A percentile compares a stretch with the other conserved stretches of the same genome.
Conservation (phyloP, 352 stramenopile genomes). For the Globisporangium mamillatum region DNA sequence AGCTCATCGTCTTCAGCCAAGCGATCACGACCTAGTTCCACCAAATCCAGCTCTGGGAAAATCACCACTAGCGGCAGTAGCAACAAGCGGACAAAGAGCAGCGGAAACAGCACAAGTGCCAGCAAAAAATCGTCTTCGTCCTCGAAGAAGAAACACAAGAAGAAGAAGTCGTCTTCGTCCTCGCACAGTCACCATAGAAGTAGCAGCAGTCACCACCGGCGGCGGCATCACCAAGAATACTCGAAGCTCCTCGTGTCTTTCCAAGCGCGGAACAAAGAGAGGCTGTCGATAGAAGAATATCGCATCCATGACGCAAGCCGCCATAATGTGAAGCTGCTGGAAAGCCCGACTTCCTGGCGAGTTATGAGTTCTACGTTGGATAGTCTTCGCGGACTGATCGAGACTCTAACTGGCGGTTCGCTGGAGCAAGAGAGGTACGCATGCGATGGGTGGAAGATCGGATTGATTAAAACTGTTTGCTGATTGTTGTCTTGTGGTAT, state of each 20-base stretch:
- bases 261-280: slow-evolving; percentile 53
- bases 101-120: slow-evolving; percentile 45
- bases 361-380: slow-evolving; percentile 74
- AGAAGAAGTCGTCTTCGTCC: slow-evolving; percentile 65
- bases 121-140: slow-evolving; percentile 59
- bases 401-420: slow-evolving; percentile 54
- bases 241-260: slow-evolving; percentile 58
- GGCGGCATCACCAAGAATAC: slow-evolving; percentile 69
- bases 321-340: slow-evolving; percentile 28
- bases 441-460: not conserved
- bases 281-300: slow-evolving; percentile 49
- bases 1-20: slow-evolving; percentile 44
- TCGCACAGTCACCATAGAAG: slow-evolving; percentile 47
- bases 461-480: not conserved
- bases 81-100: slow-evolving; percentile 45
- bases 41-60: slow-evolving; percentile 44
- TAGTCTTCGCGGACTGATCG: slow-evolving; percentile 49
- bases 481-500: not conserved
- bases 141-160: slow-evolving; percentile 64
- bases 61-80: slow-evolving; percentile 28
- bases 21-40: slow-evolving; percentile 28
- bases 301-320: slow-evolving; percentile 40
- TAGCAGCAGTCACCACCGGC: slow-evolving; percentile 45
- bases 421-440: slow-evolving; percentile 68
- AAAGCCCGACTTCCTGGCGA: slow-evolving; percentile 59